Evolutionary conservation across 164 flowering plant species (phyloP).

Genomic region (Buxus sempervirens): DNA sequence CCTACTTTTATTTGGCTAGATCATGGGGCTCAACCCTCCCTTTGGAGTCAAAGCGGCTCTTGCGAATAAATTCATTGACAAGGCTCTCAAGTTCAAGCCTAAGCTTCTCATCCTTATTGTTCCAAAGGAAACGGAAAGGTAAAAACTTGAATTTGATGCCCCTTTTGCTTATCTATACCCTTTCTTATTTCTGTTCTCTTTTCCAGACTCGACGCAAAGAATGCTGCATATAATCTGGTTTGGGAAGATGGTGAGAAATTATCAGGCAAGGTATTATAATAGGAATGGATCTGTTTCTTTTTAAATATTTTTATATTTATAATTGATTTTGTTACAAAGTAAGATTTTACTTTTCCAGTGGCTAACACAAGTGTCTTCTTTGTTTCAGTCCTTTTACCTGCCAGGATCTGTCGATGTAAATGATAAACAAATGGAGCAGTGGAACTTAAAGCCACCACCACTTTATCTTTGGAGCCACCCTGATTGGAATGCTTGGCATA

Average conservation of each 20-base stretch:
- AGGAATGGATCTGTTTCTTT: neutral
- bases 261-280: slow-evolving; percentile 54
- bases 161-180: slow-evolving; percentile 3
- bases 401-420: slow-evolving; percentile 74
- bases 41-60: slow-evolving; percentile 68
- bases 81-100: slow-evolving; percentile 87
- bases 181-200: neutral
- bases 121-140: slow-evolving; percentile 80
- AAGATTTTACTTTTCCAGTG: neutral
- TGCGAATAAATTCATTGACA: slow-evolving; percentile 73
- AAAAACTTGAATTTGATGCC: neutral
- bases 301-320: too few species aligned
- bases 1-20: slow-evolving; percentile 30
- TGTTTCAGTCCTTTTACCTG: slow-evolving; percentile 75
- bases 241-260: slow-evolving; percentile 62
- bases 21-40: slow-evolving; percentile 93
- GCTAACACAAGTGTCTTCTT: slow-evolving; percentile 4
- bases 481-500: slow-evolving; percentile 61
- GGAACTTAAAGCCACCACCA: slow-evolving; percentile 64
- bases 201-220: slow-evolving; percentile 63
- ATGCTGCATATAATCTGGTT: slow-evolving; percentile 48
- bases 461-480: slow-evolving; percentile 86
- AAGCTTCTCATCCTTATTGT: slow-evolving; percentile 85
- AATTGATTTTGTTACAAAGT: too few species aligned
- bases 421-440: slow-evolving; percentile 67